Percentiles rank a stretch among this genome's conserved stretches.
These are phyloP conservation scores for Trametes sanguinea DNA, from an alignment of 768 basidiomycete species.

Conservation along the genomic window DNA sequence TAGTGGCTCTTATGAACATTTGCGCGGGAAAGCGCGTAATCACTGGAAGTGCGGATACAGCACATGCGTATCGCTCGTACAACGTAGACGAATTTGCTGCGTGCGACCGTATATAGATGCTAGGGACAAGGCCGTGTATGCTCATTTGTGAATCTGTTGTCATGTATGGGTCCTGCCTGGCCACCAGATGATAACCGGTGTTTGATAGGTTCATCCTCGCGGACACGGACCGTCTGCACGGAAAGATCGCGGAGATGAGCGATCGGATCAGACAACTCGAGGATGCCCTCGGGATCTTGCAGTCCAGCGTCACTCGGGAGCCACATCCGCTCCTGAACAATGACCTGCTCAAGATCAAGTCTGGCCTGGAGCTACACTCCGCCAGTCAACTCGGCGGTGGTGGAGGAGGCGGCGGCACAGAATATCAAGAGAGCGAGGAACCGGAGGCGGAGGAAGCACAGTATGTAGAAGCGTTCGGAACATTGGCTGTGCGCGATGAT, in stretches of 20 bases:
- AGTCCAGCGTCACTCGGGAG: slow-evolving; percentile 55
- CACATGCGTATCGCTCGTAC: no score
- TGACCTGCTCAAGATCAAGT: slow-evolving; percentile 55
- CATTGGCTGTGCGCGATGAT: slow-evolving; percentile 66
- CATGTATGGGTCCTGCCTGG: no score
- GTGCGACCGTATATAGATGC: no score
- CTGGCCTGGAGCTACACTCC: slow-evolving; percentile 52
- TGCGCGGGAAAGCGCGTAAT: no score
- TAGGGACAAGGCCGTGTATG: no score
- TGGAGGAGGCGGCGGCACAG: slow-evolving; percentile 12
- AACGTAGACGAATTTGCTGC: no score
- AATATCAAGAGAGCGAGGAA: slow-evolving; percentile 23
- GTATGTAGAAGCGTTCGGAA: slow-evolving; percentile 47
- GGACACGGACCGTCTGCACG: slow-evolving; percentile 64
- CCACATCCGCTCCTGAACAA: slow-evolving; percentile 59
- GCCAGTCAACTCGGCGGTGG: slow-evolving; percentile 12
- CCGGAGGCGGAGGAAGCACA: slow-evolving; percentile 35
- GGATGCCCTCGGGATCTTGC: slow-evolving; percentile 63
- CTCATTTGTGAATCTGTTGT: neutral
- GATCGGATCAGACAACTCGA: slow-evolving; percentile 70
- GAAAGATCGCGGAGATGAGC: slow-evolving; percentile 66
- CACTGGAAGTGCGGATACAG: no score
- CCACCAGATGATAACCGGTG: neutral
- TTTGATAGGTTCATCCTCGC: slow-evolving; percentile 58
- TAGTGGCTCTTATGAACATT: no score